Percentiles rank a stretch among this genome's conserved stretches.
These are phyloP conservation scores for Castanea mollissima DNA, from an alignment of 306 rosid species.

Conservation along the genomic window DNA sequence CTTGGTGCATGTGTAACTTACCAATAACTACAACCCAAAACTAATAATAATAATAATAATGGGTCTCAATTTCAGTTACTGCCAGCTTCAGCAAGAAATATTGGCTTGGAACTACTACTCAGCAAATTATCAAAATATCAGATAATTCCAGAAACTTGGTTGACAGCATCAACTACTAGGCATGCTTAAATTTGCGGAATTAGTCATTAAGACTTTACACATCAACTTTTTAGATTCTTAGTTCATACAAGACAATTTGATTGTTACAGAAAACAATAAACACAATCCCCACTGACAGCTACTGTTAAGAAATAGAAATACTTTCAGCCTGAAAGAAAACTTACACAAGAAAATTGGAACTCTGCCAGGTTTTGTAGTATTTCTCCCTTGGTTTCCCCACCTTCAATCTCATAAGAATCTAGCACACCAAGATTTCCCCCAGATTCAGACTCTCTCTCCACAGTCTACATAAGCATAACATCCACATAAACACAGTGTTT, in stretches of 20 bases:
- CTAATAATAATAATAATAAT: neutral
- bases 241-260: neutral
- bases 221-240: neutral
- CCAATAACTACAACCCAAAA: too few relatives aligned
- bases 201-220: neutral
- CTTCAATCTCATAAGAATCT: conserved; percentile 93
- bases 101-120: neutral
- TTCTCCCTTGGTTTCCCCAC: conserved; percentile 93
- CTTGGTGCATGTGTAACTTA: too few relatives aligned
- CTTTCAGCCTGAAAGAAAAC: conserved; percentile 20
- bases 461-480: conserved; percentile 41
- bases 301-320: neutral
- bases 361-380: conserved; percentile 88
- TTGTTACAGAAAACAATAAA: neutral
- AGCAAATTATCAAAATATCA: neutral
- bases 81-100: neutral
- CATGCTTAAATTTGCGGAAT: neutral
- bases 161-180: neutral
- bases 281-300: neutral
- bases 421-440: conserved; percentile 86
- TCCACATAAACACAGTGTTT: conserved; percentile 5
- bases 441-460: conserved; percentile 83
- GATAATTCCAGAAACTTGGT: neutral
- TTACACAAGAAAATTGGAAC: conserved; percentile 97
- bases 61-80: neutral